These are phyloP conservation scores for Litchi chinensis DNA, from an alignment of 345 rosid species.

Conservation along the genomic window DNA sequence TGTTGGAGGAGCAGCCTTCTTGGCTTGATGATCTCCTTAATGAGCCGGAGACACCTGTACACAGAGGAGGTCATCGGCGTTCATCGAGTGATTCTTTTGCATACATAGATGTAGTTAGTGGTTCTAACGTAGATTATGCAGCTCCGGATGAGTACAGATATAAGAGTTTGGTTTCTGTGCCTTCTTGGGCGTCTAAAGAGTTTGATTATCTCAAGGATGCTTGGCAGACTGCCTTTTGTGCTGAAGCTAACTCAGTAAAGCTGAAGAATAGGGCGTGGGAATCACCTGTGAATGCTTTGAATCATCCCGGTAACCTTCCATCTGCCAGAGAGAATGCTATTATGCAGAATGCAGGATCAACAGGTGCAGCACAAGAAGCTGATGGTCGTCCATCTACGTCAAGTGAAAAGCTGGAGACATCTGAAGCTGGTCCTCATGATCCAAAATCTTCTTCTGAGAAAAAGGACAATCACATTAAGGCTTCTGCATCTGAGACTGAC, in stretches of 20 bases:
- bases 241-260: slow-evolving; percentile 50
- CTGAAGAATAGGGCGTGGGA: slow-evolving; percentile 61
- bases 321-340: slow-evolving; percentile 55
- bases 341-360: slow-evolving; percentile 51
- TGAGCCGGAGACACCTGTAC: slow-evolving; percentile 94
- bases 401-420: slow-evolving; percentile 56
- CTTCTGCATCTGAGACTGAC: slow-evolving; percentile 60
- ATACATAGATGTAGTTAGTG: slow-evolving; percentile 64
- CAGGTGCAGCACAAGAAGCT: slow-evolving; percentile 50
- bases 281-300: slow-evolving; percentile 40
- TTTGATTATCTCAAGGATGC: slow-evolving; percentile 58
- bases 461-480: slow-evolving; percentile 50
- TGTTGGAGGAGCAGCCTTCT: slow-evolving; percentile 92
- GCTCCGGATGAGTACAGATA: slow-evolving; percentile 63
- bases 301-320: slow-evolving; percentile 49
- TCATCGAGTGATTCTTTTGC: slow-evolving; percentile 98
- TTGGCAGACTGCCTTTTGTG: slow-evolving; percentile 44
- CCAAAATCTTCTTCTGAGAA: slow-evolving; percentile 55
- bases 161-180: slow-evolving; percentile 39
- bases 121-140: slow-evolving; percentile 57
- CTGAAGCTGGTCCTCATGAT: slow-evolving; percentile 55
- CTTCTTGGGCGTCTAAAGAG: slow-evolving; percentile 72
- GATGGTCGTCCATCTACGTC: slow-evolving; percentile 45
- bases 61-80: slow-evolving; percentile 89
- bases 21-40: slow-evolving; percentile 99